A percentile compares a stretch with the other conserved stretches of the same genome.
Conservation (phyloP, 2,329 filamentous ascomycete genomes). For the Talaromyces sp. region DNA sequence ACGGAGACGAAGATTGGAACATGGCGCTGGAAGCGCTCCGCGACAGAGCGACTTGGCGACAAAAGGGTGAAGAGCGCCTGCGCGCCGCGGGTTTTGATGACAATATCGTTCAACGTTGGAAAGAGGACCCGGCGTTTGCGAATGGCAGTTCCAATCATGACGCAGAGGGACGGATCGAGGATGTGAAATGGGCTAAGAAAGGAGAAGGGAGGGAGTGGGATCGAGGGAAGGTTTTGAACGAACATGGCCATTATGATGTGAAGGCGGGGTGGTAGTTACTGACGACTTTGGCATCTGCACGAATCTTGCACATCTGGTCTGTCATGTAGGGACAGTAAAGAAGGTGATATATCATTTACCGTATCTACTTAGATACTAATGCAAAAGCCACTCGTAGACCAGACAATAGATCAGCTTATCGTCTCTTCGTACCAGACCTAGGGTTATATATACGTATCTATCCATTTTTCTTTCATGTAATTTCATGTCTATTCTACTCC, state of each 20-base stretch:
- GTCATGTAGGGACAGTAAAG: neutral
- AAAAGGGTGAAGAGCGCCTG: conserved; percentile 70
- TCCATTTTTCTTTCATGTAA: too few relatives aligned
- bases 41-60: conserved; percentile 74
- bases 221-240: conserved; percentile 58
- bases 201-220: conserved; percentile 68
- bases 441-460: too few relatives aligned
- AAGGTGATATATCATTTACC: neutral
- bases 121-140: conserved; percentile 57
- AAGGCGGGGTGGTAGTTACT: conserved; percentile 46
- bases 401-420: too few relatives aligned
- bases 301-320: neutral
- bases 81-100: conserved; percentile 75
- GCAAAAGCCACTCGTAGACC: too few relatives aligned
- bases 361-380: too few relatives aligned
- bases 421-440: too few relatives aligned
- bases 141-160: conserved; percentile 26
- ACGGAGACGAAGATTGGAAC: conserved; percentile 73
- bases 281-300: neutral
- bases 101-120: conserved; percentile 68
- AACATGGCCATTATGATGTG: conserved; percentile 52
- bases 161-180: conserved; percentile 55
- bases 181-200: conserved; percentile 68
- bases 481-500: too few relatives aligned
- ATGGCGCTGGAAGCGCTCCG: conserved; percentile 72